A percentile compares a stretch with the other conserved stretches of the same genome.
phyloP scores from a whole-genome alignment of 2,329 filamentous ascomycete species.

The Verticillium tricorpus region DNA sequence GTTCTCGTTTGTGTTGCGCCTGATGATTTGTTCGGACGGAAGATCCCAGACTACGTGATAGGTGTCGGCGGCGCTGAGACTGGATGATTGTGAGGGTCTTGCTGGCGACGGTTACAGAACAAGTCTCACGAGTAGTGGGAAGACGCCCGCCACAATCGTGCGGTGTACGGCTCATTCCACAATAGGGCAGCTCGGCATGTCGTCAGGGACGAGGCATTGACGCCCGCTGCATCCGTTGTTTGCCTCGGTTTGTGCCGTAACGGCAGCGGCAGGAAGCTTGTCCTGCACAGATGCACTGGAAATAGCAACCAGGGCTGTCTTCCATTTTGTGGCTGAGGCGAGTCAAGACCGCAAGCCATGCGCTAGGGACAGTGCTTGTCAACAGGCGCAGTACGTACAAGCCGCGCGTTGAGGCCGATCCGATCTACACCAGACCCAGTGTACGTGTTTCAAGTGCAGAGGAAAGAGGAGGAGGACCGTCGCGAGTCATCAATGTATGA shows the following conservation, averaged over 20 bases:
- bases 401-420: conserved; percentile 9
- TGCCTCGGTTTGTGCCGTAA: not conserved
- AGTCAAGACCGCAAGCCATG: too few relatives aligned
- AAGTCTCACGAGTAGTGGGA: too few relatives aligned
- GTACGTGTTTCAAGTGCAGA: conserved; percentile 12
- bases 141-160: too few relatives aligned
- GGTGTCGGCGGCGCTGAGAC: not conserved
- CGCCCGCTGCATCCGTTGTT: too few relatives aligned
- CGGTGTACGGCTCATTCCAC: too few relatives aligned
- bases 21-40: not conserved
- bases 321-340: too few relatives aligned
- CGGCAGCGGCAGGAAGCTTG: not conserved
- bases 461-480: not conserved
- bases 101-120: too few relatives aligned
- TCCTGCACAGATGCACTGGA: too few relatives aligned
- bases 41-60: not conserved
- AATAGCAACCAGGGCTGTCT: too few relatives aligned
- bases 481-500: not conserved
- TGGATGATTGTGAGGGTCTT: too few relatives aligned
- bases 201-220: too few relatives aligned
- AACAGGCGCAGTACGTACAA: not conserved
- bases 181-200: too few relatives aligned
- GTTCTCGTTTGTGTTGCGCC: not conserved
- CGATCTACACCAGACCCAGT: conserved; percentile 14
- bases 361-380: not conserved